Evolutionary conservation across 176 grass and related monocot genomes (phyloP), one percentile per base, ranked within the genome.

Genomic region (Hsuehochloa calcarea): DNA sequence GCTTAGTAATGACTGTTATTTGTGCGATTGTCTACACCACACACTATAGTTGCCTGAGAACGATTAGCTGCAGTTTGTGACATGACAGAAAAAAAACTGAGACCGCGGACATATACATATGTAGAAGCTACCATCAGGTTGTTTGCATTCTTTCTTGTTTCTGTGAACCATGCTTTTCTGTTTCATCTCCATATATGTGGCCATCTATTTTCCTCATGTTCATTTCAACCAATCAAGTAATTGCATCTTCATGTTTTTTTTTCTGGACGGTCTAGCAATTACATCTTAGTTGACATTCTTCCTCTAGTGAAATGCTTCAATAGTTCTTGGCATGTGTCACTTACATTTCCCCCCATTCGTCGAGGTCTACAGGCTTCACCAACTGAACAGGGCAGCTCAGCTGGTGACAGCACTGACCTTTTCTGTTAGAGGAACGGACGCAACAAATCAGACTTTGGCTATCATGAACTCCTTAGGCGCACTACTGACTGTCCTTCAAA

Each of bases 361-460:
- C 27, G 80, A 99, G 91, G 88, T 99, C 70, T 96, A 99, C 78
- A 95, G 96, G 84, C 90, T 99, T 78, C 93, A 99, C 70, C 96
- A 99, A 78, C 77, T 99, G 71, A 99, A 99, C 78, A 89, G 96
- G 86, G 96, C 96, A 86, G 96, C 96, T 89, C 91, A 96, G 85
- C 79, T 99, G 63, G 93, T 96, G 44, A 85, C 93, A 49, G 90
- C 93, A 75, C 91, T 99, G 47, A 90, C 91, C 64, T 80, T 80
- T 31, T 99, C 96, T 66, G 91, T 96, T 72, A 96, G 96, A 87
- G 90, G 90, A 62, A 87, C 91, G 59, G 96, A 96, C 45, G 60
- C 73, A 59, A 99, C 96, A 86, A 88, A 84, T 10, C 88, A 99
- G 77, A 99, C 90, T 72, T 80, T 92, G 75, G 91, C 96, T 47